Conservation (phyloP, 768 basidiomycete species). For the Roridomyces roridus region DNA sequence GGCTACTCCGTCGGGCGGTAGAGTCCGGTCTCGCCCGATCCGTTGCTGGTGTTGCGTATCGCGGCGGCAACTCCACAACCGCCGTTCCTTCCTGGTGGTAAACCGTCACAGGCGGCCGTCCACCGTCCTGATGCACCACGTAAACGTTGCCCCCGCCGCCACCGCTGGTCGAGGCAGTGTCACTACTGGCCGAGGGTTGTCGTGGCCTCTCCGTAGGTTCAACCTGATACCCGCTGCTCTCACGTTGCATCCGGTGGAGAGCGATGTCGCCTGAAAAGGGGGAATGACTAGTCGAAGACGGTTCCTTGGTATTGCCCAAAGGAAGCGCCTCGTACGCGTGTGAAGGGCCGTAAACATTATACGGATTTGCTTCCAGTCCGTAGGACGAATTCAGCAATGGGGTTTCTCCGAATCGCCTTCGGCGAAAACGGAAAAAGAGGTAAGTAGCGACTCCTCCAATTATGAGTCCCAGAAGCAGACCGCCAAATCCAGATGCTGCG, state of each 20-base stretch:
- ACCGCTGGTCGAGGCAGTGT: constrained; percentile 11
- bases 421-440: constrained; percentile 36
- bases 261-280: neutral
- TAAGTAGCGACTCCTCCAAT: constrained; percentile 40
- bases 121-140: constrained; percentile 68
- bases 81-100: constrained; percentile 60
- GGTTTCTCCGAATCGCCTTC: constrained; percentile 27
- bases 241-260: constrained; percentile 11
- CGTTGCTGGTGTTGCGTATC: constrained; percentile 38
- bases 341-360: neutral
- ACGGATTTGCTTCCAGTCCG: neutral
- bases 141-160: constrained; percentile 48
- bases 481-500: constrained; percentile 46
- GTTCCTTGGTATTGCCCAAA: constrained; percentile 1
- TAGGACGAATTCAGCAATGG: constrained; percentile 36
- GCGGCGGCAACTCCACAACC: constrained; percentile 66
- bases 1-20: neutral
- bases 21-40: neutral
- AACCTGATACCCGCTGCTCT: constrained; percentile 39
- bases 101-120: constrained; percentile 61
- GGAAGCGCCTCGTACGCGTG: constrained; percentile 27
- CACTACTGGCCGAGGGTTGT: constrained; percentile 23
- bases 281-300: neutral
- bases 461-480: constrained; percentile 43
- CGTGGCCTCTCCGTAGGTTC: constrained; percentile 48